Base-by-base conservation (phyloP, 2,329 filamentous ascomycete genomes). In the Talaromyces sp. region DNA sequence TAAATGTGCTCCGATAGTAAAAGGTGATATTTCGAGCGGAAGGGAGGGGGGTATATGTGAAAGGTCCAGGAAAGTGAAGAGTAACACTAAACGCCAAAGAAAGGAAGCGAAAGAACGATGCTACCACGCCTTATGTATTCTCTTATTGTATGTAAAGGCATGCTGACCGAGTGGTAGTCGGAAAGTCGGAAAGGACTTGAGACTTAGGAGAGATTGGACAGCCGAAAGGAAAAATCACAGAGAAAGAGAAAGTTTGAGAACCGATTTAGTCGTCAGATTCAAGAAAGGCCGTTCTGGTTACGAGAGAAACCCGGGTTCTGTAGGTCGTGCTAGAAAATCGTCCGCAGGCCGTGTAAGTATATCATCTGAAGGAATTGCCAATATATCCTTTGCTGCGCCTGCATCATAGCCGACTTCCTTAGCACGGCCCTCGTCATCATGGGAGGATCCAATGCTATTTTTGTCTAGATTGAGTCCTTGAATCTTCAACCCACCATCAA, bases 401-500 rank as follows among this genome's bases (percentile, higher is more conserved):
- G 21, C 19, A 13, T 45, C 39, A 17, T 48, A 35, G 39, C 39
- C 31, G 11, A 36, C 45, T 19, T 53, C 54, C 31, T 53, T 54
- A 22, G 46, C 46, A 9, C 37, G 39, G 13, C 22, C 17, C 19
- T 28, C 46, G 21, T 31, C 58, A 63, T 46, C 68, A 67, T 17
- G 63, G 62, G 10, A 57, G 37, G 7, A 56, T 40, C 62, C 64
- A 36, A 52, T 46, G 48, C 64, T 64, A 3, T 61, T 54, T 37
- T 69, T 67, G 19, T 70, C 66, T 36, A 73, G 57, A 28, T 67
- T 64, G 45, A 74, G 59, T 31, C 71, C 71, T 36, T 68, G 61
- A 53, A 70, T 71, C 52, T 69, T 72, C 59, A 75, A 60, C 5
- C 70, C 72, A 25, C 68, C 66, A 8, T 68, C 65, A 31, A 67